These are phyloP conservation scores for Pseudoperonospora humuli DNA, from an alignment of 352 stramenopile genomes.

Conservation along the genomic window DNA sequence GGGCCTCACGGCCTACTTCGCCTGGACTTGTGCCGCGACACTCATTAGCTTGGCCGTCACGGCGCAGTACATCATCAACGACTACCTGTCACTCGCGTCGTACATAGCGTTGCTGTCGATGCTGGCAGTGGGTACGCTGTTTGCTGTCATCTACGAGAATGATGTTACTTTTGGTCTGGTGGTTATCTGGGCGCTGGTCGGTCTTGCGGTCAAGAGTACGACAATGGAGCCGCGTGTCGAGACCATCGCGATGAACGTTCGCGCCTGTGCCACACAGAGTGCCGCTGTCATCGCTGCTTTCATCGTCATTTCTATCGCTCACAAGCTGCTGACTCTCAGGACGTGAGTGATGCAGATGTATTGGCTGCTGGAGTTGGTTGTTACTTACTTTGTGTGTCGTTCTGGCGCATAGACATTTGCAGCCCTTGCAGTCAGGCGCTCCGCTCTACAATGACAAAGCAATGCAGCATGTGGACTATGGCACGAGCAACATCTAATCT, in stretches of 20 bases:
- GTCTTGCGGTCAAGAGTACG: constrained; percentile 44
- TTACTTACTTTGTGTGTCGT: constrained; percentile 1
- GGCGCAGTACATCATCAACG: constrained; percentile 36
- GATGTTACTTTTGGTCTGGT: constrained; percentile 55
- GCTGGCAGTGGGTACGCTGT: constrained; percentile 46
- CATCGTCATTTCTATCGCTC: constrained; percentile 39
- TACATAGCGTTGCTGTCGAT: constrained; percentile 55
- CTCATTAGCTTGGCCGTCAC: constrained; percentile 64
- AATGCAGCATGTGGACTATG: constrained; percentile 31
- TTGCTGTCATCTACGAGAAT: constrained; percentile 40
- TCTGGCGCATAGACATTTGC: constrained; percentile 7
- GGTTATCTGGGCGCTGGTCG: constrained; percentile 54
- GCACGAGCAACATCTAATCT: constrained; percentile 22
- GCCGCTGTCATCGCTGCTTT: constrained; percentile 51
- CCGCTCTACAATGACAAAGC: constrained; percentile 39
- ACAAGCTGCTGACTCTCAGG: constrained; percentile 27
- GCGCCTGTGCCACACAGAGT: constrained; percentile 46
- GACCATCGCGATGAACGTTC: constrained; percentile 46
- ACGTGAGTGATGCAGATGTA: constrained; percentile 18
- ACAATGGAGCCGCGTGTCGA: constrained; percentile 32
- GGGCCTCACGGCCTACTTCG: constrained; percentile 62
- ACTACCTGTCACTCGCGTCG: constrained; percentile 41
- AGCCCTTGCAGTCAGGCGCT: constrained; percentile 17
- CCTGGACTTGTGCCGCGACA: constrained; percentile 57
- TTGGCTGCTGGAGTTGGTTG: neutral